Evolutionary conservation across 2,329 filamentous ascomycete genomes (phyloP), one percentile per base, ranked within the genome.

Genomic region (Talaromyces sp.): DNA sequence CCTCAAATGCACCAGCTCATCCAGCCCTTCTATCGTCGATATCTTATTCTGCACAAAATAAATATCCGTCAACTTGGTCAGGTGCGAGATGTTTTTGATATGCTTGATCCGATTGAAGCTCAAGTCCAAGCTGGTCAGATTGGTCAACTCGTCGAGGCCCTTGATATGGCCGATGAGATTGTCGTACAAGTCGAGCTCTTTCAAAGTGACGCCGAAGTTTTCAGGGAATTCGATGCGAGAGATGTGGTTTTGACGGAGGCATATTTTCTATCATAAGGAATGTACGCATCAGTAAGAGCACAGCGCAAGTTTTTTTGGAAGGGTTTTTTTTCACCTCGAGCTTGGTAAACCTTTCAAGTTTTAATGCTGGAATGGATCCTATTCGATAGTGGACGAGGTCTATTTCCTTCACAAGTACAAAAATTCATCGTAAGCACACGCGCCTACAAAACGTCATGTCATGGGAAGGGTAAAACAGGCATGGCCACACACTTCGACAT

Each of bases 61-160:
- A 3, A 99, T 74, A 66, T 97, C 91, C 63, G 83, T 88, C 60
- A 97, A 83, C 58, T 91, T 83, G 24, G 79, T 88, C 61, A 99
- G 79, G 68, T 93, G 89, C 61, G 83, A 83, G 65, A 97, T 79
- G 69, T 93, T 87, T 76, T 96, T 96, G 79, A 99, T 96, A 76
- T 97, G 92, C 75, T 96, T 97, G 79, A 99, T 93, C 80, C 97
- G 97, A 81, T 99, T 99, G 84, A 97, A 99, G 74, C 90, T 95
- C 56, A 99, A 82, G 73, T 99, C 94, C 58, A 99, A 85, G 60
- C 80, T 88, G 6, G 84, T 91, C 58, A 99, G 83, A 63, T 89
- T 82, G 12, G 82, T 85, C 60, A 97, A 85, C 52, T 85, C 81
- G 58, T 97, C 92, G 52, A 99, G 83, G 31, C 90, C 90, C 65